Base-by-base conservation (phyloP, 345 rosid species). In the Aquilaria sinensis region DNA sequence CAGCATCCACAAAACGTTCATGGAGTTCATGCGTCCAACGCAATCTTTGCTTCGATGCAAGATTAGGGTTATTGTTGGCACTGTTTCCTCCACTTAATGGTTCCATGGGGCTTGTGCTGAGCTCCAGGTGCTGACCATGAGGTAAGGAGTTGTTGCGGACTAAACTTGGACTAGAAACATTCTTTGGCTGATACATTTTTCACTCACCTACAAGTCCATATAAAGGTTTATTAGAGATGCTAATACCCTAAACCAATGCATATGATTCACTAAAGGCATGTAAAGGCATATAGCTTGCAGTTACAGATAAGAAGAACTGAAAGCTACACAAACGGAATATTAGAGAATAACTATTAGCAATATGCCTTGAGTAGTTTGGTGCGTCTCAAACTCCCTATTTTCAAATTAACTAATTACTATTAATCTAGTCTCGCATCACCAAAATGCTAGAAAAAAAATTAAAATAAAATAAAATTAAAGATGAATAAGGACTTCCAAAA, bases 1-100 rank as follows among this genome's bases (percentile, higher is more conserved):
- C 99, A n/a, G 97, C 92, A 82, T 90, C 95, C 62, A 94, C 99
- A 75, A 94, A 94, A 63, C 97, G 99, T 48, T 94, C 99, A 63
- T 94, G 99, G 64, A 94, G 99, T 62, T 94, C 99, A 70, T 94
- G 84, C 15, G 99, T 94, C 99, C 99, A 94, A 53, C 96, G 97
- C 75, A 94, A 61, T 47, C 97, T 81, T 74, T 90, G 99, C 83
- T 94, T 94, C 23, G 99, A 94, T 48, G 98, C 90, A 71, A 86
- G 97, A 81, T 75, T 87, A 55, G 89, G 70, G 73, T 83, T 85
- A 80, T 75, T 81, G 66, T 69, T 75, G 68, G 66, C 70, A 72
- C 61, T 80, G 82, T 68, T 84, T 53, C 88, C 96, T 65, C 90
- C 95, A 60, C 64, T 80, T 48, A 72, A 70, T 43, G 88, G 83